phyloP scores from a whole-genome alignment of 1,284 basidiomycete species.

The Paramarasmius palmivorus region DNA sequence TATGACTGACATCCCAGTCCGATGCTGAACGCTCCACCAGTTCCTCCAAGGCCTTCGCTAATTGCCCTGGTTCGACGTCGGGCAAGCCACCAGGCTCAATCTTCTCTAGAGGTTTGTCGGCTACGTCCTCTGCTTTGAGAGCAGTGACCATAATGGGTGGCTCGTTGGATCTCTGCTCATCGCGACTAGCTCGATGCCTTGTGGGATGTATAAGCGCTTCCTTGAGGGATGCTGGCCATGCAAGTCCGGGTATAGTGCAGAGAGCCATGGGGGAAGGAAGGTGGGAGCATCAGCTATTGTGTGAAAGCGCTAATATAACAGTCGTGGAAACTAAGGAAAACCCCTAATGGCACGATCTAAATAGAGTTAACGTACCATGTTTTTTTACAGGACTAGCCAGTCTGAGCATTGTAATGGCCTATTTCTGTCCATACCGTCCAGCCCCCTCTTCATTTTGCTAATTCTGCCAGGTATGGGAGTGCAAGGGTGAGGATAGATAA shows the following conservation, averaged over 20 bases:
- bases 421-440: too few species aligned
- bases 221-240: background rate
- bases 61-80: slow-evolving; percentile 29
- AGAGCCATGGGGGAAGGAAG: background rate
- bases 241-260: slow-evolving; percentile 3
- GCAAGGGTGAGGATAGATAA: too few species aligned
- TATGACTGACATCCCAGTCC: slow-evolving; percentile 37
- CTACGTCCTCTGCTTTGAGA: background rate
- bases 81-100: slow-evolving; percentile 29
- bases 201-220: background rate
- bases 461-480: too few species aligned
- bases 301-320: too few species aligned
- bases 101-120: slow-evolving; percentile 27
- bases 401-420: too few species aligned
- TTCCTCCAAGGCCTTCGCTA: slow-evolving; percentile 37
- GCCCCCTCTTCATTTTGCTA: too few species aligned
- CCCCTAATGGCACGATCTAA: too few species aligned
- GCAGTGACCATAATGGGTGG: background rate
- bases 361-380: too few species aligned
- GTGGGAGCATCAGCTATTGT: slow-evolving; percentile 1
- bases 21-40: slow-evolving; percentile 44
- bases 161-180: background rate
- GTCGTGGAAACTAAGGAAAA: too few species aligned
- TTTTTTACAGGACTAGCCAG: too few species aligned
- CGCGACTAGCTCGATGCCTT: too few species aligned